These are phyloP conservation scores for Saturnispora kantuleensis DNA, from an alignment of 805 yeast genomes.

Conservation along the genomic window DNA sequence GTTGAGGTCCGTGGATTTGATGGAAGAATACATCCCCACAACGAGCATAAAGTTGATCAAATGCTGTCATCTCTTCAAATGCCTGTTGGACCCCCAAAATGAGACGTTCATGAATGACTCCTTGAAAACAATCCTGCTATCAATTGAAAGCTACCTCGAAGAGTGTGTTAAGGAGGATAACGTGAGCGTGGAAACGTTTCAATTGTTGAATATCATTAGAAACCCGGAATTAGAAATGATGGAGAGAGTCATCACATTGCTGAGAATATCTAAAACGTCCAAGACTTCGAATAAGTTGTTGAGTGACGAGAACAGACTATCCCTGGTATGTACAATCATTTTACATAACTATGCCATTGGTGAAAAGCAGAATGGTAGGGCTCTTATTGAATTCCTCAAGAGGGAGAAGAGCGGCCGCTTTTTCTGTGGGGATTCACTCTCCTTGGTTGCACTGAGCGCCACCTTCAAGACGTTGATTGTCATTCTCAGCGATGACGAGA, in stretches of 20 bases:
- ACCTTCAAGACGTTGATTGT: constrained; percentile 18
- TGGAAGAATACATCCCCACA: constrained; percentile 18
- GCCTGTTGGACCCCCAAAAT: constrained; percentile 20
- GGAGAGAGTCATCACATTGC: constrained; percentile 1
- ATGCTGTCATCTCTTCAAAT: constrained; percentile 21
- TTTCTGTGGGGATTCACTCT: constrained; percentile 15
- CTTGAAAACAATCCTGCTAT: constrained; percentile 18
- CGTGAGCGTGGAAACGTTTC: no score
- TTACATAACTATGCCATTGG: constrained; percentile 20
- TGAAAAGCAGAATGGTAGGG: constrained; percentile 16
- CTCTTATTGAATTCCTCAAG: constrained; percentile 20
- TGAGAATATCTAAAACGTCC: constrained; percentile 2
- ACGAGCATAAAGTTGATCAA: constrained; percentile 21
- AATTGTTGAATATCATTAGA: background rate
- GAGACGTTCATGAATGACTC: constrained; percentile 16
- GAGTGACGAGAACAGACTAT: constrained; percentile 23
- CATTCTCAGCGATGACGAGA: constrained; percentile 12
- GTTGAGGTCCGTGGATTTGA: background rate
- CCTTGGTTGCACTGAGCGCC: constrained; percentile 23
- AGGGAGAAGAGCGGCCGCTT: constrained; percentile 10
- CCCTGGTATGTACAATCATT: constrained; percentile 24
- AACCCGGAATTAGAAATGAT: constrained; percentile 5
- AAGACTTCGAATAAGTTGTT: constrained; percentile 10
- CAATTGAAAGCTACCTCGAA: constrained; percentile 17
- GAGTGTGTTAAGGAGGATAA: constrained; percentile 7